Evolutionary conservation across 2,329 filamentous ascomycete genomes (phyloP).

Genomic region (Neopestalotiopsis clavispora): DNA sequence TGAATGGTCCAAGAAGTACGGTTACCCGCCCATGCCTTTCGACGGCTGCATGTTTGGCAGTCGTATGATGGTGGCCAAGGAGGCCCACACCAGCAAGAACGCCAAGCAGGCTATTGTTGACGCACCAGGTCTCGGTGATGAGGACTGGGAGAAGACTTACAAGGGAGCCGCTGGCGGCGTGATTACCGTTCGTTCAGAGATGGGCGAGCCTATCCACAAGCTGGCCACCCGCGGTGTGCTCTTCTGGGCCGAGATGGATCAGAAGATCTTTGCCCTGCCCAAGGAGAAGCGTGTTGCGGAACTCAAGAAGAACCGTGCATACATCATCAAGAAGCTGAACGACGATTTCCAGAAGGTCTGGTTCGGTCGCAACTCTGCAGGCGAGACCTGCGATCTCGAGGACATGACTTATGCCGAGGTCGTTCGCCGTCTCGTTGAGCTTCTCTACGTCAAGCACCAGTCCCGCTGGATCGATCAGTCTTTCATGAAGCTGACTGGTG

Average conservation of each 20-base stretch:
- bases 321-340: slow-evolving; percentile 95
- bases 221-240: slow-evolving; percentile 92
- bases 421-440: slow-evolving; percentile 82
- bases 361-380: slow-evolving; percentile 86
- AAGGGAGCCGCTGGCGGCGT: slow-evolving; percentile 90
- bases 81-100: slow-evolving; percentile 84
- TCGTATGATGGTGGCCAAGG: slow-evolving; percentile 94
- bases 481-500: slow-evolving; percentile 81
- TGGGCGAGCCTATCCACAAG: slow-evolving; percentile 99
- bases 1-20: slow-evolving; percentile 83
- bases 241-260: slow-evolving; percentile 99
- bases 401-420: slow-evolving; percentile 96
- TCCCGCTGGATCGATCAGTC: slow-evolving; percentile 90
- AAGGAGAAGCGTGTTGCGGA: slow-evolving; percentile 91
- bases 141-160: slow-evolving; percentile 91
- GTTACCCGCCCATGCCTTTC: slow-evolving; percentile 92
- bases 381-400: slow-evolving; percentile 84
- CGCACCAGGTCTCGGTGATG: slow-evolving; percentile 80
- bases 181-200: slow-evolving; percentile 96
- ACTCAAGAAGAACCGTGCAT: slow-evolving; percentile 84
- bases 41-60: slow-evolving; percentile 91
- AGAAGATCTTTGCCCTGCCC: slow-evolving; percentile 95
- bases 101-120: slow-evolving; percentile 92
- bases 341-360: slow-evolving; percentile 97
- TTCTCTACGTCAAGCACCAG: slow-evolving; percentile 92